Evolutionary conservation across 306 rosid species (phyloP).

Genomic region (Medicago arabica): DNA sequence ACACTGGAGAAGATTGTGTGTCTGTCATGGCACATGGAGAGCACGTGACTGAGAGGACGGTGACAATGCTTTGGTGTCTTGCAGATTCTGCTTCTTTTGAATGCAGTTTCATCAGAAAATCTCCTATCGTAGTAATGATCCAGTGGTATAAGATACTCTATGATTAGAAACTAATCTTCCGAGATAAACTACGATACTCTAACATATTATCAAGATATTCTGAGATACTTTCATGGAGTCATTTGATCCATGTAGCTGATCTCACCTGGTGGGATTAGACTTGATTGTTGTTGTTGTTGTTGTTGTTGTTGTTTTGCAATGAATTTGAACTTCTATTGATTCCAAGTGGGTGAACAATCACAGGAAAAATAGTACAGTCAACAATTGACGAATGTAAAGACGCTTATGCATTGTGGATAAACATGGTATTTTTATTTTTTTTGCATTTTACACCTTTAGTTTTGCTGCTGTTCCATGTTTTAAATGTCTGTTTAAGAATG

Average conservation of each 20-base stretch:
- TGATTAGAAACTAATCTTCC: background rate
- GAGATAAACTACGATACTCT: background rate
- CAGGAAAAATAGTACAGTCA: conserved; percentile 96
- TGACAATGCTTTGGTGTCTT: background rate
- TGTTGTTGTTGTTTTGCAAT: background rate
- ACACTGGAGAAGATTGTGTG: background rate
- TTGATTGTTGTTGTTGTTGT: background rate
- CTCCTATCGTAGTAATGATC: background rate
- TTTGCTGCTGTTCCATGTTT: conserved; percentile 8
- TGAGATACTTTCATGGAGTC: background rate
- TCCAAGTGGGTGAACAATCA: conserved; percentile 38
- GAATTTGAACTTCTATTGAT: conserved; percentile 42
- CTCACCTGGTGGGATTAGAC: background rate
- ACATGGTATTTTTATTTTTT: conserved; percentile 58
- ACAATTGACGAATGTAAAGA: conserved; percentile 95
- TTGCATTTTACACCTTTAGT: conserved; percentile 5
- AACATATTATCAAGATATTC: background rate
- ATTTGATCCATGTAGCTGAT: background rate
- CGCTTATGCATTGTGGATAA: conserved; percentile 71
- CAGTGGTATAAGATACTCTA: background rate
- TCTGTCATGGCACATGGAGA: background rate
- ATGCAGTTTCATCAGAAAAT: background rate
- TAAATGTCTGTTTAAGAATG: conserved; percentile 32
- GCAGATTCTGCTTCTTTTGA: conserved; percentile 5
- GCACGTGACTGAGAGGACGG: background rate